A percentile compares a stretch with the other conserved stretches of the same genome.
phyloP scores from a whole-genome alignment of 1,284 basidiomycete genomes.

The Boletellus sp. region DNA sequence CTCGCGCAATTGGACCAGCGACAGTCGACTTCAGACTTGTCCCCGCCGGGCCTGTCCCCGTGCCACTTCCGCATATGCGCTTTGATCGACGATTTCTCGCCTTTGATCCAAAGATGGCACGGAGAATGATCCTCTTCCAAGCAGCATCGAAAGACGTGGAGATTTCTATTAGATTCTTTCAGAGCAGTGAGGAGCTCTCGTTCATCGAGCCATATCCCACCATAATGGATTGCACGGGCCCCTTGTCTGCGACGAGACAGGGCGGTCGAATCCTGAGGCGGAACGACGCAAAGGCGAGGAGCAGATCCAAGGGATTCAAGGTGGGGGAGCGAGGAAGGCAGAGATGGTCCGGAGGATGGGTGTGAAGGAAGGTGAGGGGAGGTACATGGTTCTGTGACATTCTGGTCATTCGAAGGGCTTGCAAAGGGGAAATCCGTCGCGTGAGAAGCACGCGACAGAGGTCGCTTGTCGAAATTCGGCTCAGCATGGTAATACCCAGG shows the following conservation, averaged over 20 bases:
- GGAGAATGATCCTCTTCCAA: conserved; percentile 10
- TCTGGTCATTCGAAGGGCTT: background rate
- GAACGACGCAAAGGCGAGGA: no score
- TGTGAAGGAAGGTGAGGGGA: background rate
- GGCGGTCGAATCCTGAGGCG: background rate
- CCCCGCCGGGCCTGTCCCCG: conserved; percentile 9
- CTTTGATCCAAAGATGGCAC: conserved; percentile 18
- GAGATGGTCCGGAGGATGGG: background rate
- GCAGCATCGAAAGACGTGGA: conserved; percentile 9
- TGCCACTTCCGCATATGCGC: conserved; percentile 22
- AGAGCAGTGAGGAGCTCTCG: conserved; percentile 13
- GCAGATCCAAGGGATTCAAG: no score
- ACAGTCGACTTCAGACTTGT: conserved; percentile 11
- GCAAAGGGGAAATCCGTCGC: no score
- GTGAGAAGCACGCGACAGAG: no score
- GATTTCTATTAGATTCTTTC: background rate
- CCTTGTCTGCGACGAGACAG: background rate
- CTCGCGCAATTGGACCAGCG: conserved; percentile 13
- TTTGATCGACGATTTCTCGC: conserved; percentile 19
- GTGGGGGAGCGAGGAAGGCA: no score
- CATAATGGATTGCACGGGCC: conserved; percentile 4
- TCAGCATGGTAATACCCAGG: no score
- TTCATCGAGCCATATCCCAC: conserved; percentile 12
- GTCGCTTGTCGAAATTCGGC: no score
- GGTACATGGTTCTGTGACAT: background rate